These are phyloP conservation scores for Luzula sylvatica DNA, from an alignment of 176 grass and related monocot species.

Conservation along the genomic window DNA sequence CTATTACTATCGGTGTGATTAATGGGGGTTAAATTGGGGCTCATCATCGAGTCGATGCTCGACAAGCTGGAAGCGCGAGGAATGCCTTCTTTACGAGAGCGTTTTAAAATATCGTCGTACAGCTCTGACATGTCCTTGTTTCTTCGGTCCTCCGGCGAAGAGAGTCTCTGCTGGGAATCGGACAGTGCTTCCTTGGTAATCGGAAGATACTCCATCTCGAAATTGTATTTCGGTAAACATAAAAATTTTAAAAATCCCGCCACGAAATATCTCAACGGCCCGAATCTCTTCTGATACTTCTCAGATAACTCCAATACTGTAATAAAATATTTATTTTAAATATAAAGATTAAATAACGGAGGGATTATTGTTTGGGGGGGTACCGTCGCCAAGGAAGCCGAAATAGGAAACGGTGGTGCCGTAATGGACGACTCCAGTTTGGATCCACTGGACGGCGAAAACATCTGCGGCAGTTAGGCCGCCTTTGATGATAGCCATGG, in stretches of 20 bases:
- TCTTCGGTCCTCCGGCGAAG: slow-evolving; percentile 22
- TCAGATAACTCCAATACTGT: slow-evolving; percentile 93
- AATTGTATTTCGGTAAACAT: slow-evolving; percentile 86
- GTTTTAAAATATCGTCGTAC: slow-evolving; percentile 48
- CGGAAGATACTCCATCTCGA: slow-evolving; percentile 94
- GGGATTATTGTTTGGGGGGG: slow-evolving; percentile 11
- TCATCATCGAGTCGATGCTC: slow-evolving; percentile 97
- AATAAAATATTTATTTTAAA: slow-evolving; percentile 18
- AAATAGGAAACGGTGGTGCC: slow-evolving; percentile 96
- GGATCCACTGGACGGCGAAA: slow-evolving; percentile 82
- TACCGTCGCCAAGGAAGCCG: slow-evolving; percentile 98
- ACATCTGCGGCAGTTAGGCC: slow-evolving; percentile 67
- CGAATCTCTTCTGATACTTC: slow-evolving; percentile 91
- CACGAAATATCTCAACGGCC: slow-evolving; percentile 89
- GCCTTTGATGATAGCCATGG: slow-evolving; percentile 91
- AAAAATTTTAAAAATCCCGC: slow-evolving; percentile 91
- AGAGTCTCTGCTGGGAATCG: slow-evolving; percentile 30
- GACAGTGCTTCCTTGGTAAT: slow-evolving; percentile 28
- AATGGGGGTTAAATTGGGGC: slow-evolving; percentile 56
- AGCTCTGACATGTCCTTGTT: slow-evolving; percentile 34
- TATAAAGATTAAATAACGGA: background rate
- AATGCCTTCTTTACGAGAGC: slow-evolving; percentile 76
- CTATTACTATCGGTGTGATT: slow-evolving; percentile 40
- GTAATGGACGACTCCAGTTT: slow-evolving; percentile 67
- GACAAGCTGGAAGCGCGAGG: slow-evolving; percentile 81